Evolutionary conservation across 2,329 filamentous ascomycete species (phyloP).

Genomic region (Sporothrix mexicana): DNA sequence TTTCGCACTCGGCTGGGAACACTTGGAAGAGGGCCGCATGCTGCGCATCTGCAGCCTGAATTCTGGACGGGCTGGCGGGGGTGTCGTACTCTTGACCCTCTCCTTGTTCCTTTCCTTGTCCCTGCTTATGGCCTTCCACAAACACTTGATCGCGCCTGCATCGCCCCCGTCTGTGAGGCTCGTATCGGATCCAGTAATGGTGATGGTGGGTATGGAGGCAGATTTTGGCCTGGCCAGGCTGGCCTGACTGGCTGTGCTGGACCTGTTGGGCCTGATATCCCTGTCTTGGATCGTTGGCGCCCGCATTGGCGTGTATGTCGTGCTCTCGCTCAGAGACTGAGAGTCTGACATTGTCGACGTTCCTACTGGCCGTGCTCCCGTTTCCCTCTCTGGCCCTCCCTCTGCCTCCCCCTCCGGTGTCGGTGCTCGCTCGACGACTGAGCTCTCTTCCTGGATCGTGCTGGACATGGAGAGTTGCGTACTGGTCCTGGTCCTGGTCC

Average conservation of each 20-base stretch:
- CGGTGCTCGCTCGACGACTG: background rate
- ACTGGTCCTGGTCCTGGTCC: too few species aligned
- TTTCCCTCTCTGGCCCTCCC: too few species aligned
- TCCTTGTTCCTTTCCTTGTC: constrained; percentile 35
- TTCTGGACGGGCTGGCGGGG: background rate
- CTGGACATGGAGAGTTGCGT: background rate
- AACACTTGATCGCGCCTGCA: constrained; percentile 14
- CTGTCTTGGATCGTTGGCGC: background rate
- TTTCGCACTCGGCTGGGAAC: constrained; percentile 41
- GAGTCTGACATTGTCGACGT: background rate
- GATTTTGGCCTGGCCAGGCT: constrained; percentile 39
- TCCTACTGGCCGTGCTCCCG: background rate
- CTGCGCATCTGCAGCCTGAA: constrained; percentile 31
- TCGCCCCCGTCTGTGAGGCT: constrained; percentile 37
- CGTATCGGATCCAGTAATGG: constrained; percentile 60
- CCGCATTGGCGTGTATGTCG: background rate
- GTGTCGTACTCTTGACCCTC: constrained; percentile 9
- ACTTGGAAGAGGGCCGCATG: constrained; percentile 29
- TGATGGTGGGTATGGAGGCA: constrained; percentile 67
- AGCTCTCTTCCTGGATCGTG: background rate
- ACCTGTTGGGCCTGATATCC: background rate
- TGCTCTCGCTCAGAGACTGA: background rate
- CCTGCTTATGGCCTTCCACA: constrained; percentile 20
- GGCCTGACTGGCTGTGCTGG: too few species aligned
- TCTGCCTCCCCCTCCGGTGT: background rate